Evolutionary conservation across 1,284 basidiomycete species (phyloP).

Genomic region (Irpex sp.): DNA sequence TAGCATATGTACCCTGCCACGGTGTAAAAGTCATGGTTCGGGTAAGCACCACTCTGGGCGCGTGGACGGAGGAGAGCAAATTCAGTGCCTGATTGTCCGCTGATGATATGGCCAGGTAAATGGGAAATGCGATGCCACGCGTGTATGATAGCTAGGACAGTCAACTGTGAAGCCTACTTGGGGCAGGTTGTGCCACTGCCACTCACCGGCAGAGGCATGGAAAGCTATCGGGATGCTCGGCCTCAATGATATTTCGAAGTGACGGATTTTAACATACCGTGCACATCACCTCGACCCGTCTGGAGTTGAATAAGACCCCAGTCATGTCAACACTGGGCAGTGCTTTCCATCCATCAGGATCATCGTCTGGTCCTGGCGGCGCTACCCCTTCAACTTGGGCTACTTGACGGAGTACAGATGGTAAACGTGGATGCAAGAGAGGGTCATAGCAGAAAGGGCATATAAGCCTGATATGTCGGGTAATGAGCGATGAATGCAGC

Average conservation of each 20-base stretch:
- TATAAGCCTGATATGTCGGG: conserved; percentile 12
- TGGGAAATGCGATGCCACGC: conserved; percentile 19
- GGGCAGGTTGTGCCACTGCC: background rate
- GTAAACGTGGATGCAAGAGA: conserved; percentile 35
- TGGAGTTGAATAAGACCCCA: conserved; percentile 42
- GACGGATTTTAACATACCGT: conserved; percentile 9
- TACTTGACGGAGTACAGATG: conserved; percentile 43
- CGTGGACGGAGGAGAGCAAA: conserved; percentile 13
- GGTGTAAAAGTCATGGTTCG: conserved; percentile 14
- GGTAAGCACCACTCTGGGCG: conserved; percentile 13
- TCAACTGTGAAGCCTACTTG: background rate
- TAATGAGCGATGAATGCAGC: conserved; percentile 10
- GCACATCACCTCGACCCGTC: conserved; percentile 20
- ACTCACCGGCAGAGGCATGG: conserved; percentile 21
- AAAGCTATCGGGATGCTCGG: conserved; percentile 12
- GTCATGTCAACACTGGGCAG: conserved; percentile 32
- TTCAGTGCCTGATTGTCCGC: conserved; percentile 20
- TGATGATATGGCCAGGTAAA: conserved; percentile 14
- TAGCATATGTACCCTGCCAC: conserved; percentile 9
- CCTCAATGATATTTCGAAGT: background rate
- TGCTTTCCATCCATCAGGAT: conserved; percentile 47
- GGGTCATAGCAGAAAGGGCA: conserved; percentile 38
- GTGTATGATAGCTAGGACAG: conserved; percentile 19
- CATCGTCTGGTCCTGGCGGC: conserved; percentile 41
- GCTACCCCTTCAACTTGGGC: conserved; percentile 40